Base-by-base conservation (phyloP, 169 alveolate species). In the Eimeria praecox region DNA sequence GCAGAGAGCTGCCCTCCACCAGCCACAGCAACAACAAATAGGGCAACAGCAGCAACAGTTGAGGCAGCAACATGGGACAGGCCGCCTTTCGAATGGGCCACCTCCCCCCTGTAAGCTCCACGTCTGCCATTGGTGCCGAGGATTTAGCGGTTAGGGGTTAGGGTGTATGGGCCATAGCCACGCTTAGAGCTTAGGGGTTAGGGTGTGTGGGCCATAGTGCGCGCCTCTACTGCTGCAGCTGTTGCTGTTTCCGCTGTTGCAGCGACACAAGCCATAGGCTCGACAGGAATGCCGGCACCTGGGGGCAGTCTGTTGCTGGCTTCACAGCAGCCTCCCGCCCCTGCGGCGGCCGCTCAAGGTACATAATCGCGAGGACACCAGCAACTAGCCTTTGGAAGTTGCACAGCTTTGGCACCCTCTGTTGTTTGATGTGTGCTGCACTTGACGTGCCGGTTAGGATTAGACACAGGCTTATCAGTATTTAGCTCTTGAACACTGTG, bases 281-380 rank as follows among this genome's bases (percentile, higher is more conserved):
- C 71, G 62, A 30, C 71, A 10, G 90, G 90, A 14, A 20, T 30
- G 66, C 46, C 91, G 40, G 18, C 75, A 14, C n/a, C 64, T 3
- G 52, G 91, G n/a, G 33, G 75, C 66, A 33, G 30, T 40, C 33
- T 54, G 91, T 22, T 83, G 91, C 49, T 83, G 16, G 18, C 75
- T 30, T 18, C 91, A 38, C 91, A 46, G 91, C 91, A 83, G 91
- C 91, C 66, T 38, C 91, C 91, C 20, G 91, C 91, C 40, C 73
- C 91, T 49, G 91, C 91, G 18, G 91, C 91, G 14, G 46, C 73
- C 33, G 75, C 73, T 30, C 75, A 46, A 38, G 91, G 91, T 83
- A 49, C 42, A 30, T 44, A 14, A 22, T 40, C 27, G 27, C 49
- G n/a, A 30, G 33, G 33, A 71, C 49, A 3, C 82, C 44, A 69